Evolutionary conservation across 495 filamentous ascomycete species (phyloP).

Genomic region (Hyaloscypha finlandica): DNA sequence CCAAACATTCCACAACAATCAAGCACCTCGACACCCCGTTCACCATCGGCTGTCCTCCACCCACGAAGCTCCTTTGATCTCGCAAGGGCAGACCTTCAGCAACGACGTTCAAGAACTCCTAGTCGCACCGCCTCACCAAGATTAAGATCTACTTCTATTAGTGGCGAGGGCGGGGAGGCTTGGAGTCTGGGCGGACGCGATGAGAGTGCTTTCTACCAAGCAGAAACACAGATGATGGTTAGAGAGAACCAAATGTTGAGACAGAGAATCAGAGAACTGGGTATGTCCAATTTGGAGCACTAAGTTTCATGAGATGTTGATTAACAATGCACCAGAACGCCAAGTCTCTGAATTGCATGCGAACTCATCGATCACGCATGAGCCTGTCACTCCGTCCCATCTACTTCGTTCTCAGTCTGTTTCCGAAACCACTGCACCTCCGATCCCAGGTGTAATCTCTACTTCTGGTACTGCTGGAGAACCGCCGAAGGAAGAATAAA

Average conservation of each 20-base stretch:
- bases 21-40: conserved; percentile 45
- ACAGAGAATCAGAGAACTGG: conserved; percentile 80
- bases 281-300: conserved; percentile 42
- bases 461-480: background rate
- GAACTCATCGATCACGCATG: conserved; percentile 38
- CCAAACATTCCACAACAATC: conserved; percentile 36
- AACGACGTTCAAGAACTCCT: conserved; percentile 55
- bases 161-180: conserved; percentile 47
- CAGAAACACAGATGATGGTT: conserved; percentile 82
- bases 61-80: conserved; percentile 59
- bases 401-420: conserved; percentile 37
- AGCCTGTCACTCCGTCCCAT: conserved; percentile 42
- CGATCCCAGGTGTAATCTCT: background rate
- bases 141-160: conserved; percentile 55
- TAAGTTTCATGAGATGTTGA: conserved; percentile 8
- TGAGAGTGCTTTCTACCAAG: conserved; percentile 87
- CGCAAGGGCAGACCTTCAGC: conserved; percentile 50
- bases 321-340: conserved; percentile 34
- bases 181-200: conserved; percentile 58
- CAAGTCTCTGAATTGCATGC: conserved; percentile 42
- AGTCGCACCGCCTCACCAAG: conserved; percentile 58
- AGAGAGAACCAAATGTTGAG: conserved; percentile 95
- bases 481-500: conserved; percentile 6
- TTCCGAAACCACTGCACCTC: conserved; percentile 23
- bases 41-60: conserved; percentile 55